Evolutionary conservation across 208 protist genomes (phyloP).

Genomic region (Phytomonas francai): DNA sequence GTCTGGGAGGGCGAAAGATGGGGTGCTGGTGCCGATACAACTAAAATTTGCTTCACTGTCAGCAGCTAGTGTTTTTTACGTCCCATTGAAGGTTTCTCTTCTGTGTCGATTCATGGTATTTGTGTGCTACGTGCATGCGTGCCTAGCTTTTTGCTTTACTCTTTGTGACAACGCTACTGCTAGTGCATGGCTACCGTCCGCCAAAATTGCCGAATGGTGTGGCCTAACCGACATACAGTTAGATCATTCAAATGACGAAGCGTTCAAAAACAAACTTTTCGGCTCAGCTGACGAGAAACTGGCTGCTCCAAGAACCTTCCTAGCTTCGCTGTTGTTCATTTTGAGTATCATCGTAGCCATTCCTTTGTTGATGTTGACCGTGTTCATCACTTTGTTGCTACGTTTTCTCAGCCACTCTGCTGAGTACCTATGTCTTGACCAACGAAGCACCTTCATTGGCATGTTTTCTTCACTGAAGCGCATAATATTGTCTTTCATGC

Average conservation of each 20-base stretch:
- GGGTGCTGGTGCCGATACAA: not conserved
- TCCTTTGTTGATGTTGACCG: not conserved
- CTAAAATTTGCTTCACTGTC: not conserved
- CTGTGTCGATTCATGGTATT: conserved; percentile 3
- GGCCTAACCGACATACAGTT: not conserved
- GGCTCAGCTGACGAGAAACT: not conserved
- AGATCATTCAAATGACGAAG: not conserved
- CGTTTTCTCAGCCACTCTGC: not conserved
- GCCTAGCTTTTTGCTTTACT: conserved; percentile 2
- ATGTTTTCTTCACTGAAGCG: not conserved
- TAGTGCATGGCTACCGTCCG: not conserved
- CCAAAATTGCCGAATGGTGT: not conserved
- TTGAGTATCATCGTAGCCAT: not conserved
- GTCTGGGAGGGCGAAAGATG: not conserved
- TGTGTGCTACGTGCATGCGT: not conserved
- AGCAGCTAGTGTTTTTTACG: conserved; percentile 11
- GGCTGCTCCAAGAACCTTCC: not conserved
- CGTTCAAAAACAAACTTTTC: not conserved
- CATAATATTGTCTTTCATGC: not conserved
- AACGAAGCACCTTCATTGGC: not conserved
- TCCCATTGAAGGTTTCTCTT: conserved; percentile 1
- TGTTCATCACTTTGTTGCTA: not conserved
- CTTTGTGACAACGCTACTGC: not conserved
- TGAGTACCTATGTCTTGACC: not conserved
- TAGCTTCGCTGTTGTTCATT: not conserved